Evolutionary conservation across 2,329 filamentous ascomycete species (phyloP).

Genomic region (Graphilbum sp.): DNA sequence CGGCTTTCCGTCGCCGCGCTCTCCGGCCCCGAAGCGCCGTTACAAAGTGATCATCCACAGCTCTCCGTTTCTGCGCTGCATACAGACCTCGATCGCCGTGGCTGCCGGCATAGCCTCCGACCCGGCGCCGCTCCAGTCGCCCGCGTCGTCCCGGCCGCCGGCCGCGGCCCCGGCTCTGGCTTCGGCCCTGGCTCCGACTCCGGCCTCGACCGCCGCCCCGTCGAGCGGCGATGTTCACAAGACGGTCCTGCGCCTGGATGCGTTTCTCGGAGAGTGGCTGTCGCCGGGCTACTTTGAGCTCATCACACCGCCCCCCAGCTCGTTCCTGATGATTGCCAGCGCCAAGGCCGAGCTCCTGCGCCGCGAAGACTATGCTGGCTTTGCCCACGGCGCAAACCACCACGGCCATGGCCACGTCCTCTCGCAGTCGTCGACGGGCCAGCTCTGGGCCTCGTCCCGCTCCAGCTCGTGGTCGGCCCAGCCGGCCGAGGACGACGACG

Average conservation of each 20-base stretch:
- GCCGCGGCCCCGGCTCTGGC: no score
- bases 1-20: slow-evolving; percentile 9
- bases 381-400: slow-evolving; percentile 21
- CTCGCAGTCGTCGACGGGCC: slow-evolving; percentile 10
- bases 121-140: slow-evolving; percentile 13
- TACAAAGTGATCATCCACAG: slow-evolving; percentile 77
- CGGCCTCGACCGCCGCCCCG: neutral
- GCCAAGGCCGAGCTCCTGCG: slow-evolving; percentile 79
- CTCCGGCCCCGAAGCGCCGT: slow-evolving; percentile 32
- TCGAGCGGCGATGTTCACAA: slow-evolving; percentile 24
- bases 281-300: slow-evolving; percentile 84
- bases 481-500: neutral
- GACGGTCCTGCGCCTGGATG: slow-evolving; percentile 63
- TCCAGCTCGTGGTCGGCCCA: slow-evolving; percentile 5
- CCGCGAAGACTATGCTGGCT: slow-evolving; percentile 48
- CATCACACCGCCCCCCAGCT: slow-evolving; percentile 77
- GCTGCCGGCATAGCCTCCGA: slow-evolving; percentile 67
- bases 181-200: neutral
- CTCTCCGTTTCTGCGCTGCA: slow-evolving; percentile 85
- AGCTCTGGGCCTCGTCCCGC: slow-evolving; percentile 20
- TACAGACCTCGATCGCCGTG: slow-evolving; percentile 83
- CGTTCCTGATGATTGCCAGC: slow-evolving; percentile 70
- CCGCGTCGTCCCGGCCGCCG: neutral
- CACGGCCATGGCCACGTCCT: slow-evolving; percentile 3
- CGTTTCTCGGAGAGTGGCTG: slow-evolving; percentile 91